Percentiles rank a stretch among this genome's conserved stretches.
phyloP scores from a whole-genome alignment of 441 rosid genomes.

The Pelargonium cotyledonis region DNA sequence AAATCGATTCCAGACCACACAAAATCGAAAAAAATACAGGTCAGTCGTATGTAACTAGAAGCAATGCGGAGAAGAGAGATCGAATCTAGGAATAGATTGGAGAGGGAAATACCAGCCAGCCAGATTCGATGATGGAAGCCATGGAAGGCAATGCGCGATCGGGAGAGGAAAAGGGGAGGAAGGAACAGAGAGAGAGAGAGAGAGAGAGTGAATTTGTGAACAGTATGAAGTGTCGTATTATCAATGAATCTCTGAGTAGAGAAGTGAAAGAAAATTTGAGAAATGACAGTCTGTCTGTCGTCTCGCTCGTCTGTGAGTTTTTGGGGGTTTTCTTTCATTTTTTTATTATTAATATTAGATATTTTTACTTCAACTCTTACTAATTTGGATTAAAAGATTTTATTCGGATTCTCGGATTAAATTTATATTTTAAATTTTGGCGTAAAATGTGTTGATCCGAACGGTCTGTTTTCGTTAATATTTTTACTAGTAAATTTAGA shows the following conservation, averaged over 20 bases:
- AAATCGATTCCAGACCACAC: background rate
- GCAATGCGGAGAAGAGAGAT: background rate
- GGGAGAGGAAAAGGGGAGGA: too few species aligned
- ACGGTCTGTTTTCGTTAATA: too few species aligned
- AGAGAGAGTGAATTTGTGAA: conserved; percentile 14
- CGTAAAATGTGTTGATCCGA: too few species aligned
- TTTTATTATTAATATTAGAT: too few species aligned
- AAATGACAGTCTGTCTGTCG: conserved; percentile 30
- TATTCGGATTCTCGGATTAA: too few species aligned
- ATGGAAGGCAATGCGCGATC: conserved; percentile 20
- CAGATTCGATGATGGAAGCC: conserved; percentile 63
- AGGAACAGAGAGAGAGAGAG: background rate
- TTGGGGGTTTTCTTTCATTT: too few species aligned
- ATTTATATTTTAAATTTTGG: too few species aligned
- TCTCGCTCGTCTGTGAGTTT: conserved; percentile 1
- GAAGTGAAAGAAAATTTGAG: conserved; percentile 7
- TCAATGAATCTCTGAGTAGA: background rate
- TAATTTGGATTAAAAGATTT: too few species aligned
- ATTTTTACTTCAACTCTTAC: too few species aligned
- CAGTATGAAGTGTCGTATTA: background rate
- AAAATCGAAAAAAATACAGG: too few species aligned
- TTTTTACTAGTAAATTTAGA: too few species aligned
- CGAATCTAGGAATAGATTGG: background rate
- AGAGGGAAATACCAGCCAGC: conserved; percentile 67
- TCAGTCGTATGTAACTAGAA: background rate